These are phyloP conservation scores for Ceraceosorus bombacis DNA, from an alignment of 1,284 basidiomycete species.

Conservation along the genomic window DNA sequence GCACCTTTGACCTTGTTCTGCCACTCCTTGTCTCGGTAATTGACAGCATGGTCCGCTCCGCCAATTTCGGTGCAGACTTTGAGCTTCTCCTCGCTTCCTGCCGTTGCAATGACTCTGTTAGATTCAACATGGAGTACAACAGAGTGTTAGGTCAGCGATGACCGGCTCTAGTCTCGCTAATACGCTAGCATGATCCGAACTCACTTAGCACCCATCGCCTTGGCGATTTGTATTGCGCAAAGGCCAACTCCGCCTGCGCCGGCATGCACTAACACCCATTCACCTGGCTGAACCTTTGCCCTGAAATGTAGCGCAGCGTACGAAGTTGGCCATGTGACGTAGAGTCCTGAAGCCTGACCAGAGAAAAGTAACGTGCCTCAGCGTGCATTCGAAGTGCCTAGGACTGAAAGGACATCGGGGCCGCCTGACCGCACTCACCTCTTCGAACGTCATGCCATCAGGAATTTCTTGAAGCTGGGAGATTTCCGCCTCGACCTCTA, in stretches of 20 bases:
- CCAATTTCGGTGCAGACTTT: conserved; percentile 32
- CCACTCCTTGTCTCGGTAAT: conserved; percentile 42
- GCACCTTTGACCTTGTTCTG: conserved; percentile 34
- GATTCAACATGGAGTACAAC: too few relatives aligned
- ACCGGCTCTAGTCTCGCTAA: too few relatives aligned
- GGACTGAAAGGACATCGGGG: background rate
- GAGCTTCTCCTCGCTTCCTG: conserved; percentile 36
- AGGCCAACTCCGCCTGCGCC: conserved; percentile 75
- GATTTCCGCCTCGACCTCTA: conserved; percentile 26
- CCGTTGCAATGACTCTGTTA: conserved; percentile 30
- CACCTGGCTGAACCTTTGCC: conserved; percentile 29
- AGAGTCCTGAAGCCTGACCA: conserved; percentile 52
- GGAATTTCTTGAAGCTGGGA: conserved; percentile 60
- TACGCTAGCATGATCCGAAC: too few relatives aligned
- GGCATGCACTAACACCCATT: conserved; percentile 39
- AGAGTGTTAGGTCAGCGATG: too few relatives aligned
- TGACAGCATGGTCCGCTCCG: conserved; percentile 38
- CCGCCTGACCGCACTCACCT: conserved; percentile 32
- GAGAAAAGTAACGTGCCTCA: too few relatives aligned
- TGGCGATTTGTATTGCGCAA: conserved; percentile 44
- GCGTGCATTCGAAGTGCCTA: too few relatives aligned
- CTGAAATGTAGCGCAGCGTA: conserved; percentile 38
- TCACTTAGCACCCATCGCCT: conserved; percentile 31
- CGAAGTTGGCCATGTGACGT: conserved; percentile 40
- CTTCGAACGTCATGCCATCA: conserved; percentile 59